phyloP scores from a whole-genome alignment of 352 stramenopile genomes.

The Aphanomyces euteiches region DNA sequence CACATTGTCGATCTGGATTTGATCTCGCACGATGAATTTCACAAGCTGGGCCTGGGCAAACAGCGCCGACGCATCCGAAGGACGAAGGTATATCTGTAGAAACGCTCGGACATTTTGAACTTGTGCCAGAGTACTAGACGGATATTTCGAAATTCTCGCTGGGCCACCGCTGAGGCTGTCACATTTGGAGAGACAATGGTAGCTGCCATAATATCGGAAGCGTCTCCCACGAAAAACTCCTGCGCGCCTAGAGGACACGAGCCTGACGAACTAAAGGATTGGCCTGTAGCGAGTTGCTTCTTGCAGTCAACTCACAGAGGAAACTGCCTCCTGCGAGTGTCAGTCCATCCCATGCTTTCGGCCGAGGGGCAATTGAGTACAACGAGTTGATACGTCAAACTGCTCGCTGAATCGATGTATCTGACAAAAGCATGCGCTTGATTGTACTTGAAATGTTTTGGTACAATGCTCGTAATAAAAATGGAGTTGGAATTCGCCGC shows the following conservation, averaged over 20 bases:
- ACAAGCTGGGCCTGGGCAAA: too few relatives aligned
- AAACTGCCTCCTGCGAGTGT: background rate
- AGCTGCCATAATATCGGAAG: too few relatives aligned
- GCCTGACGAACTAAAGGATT: background rate
- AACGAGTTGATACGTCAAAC: background rate
- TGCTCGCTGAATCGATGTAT: background rate
- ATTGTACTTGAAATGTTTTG: background rate
- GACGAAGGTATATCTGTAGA: too few relatives aligned
- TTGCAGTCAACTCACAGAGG: conserved; percentile 1
- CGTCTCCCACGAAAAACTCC: background rate
- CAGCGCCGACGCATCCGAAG: too few relatives aligned
- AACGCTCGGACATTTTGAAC: too few relatives aligned
- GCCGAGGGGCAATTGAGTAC: background rate
- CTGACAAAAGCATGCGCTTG: background rate
- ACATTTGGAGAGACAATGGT: too few relatives aligned
- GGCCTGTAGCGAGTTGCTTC: background rate
- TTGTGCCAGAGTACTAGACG: too few relatives aligned
- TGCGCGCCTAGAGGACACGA: background rate
- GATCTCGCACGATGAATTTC: too few relatives aligned
- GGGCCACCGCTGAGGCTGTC: too few relatives aligned
- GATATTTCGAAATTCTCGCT: too few relatives aligned
- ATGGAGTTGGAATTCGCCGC: background rate
- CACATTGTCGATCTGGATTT: too few relatives aligned
- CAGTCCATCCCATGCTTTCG: background rate
- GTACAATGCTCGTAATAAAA: background rate